Evolutionary conservation across 179 eudicot genomes (phyloP).

Genomic region (Beta lomatogona): DNA sequence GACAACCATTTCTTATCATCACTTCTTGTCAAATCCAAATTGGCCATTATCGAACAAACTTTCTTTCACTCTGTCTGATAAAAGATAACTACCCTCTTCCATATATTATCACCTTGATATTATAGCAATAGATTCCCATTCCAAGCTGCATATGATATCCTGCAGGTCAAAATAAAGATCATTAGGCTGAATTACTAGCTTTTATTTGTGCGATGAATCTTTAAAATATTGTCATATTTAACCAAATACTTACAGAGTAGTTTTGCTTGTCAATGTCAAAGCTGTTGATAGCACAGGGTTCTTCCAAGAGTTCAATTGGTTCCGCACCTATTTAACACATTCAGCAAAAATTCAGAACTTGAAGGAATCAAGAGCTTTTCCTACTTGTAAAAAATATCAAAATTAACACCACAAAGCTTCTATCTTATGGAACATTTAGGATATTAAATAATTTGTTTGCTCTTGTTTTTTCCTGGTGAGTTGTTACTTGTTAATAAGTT

Average conservation of each 20-base stretch:
- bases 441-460: too few relatives aligned
- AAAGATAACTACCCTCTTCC: too few relatives aligned
- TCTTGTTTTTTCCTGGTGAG: too few relatives aligned
- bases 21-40: too few relatives aligned
- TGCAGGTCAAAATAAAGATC: constrained; percentile 31
- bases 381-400: neutral
- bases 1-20: too few relatives aligned
- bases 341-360: constrained; percentile 1
- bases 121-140: constrained; percentile 87
- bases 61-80: too few relatives aligned
- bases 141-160: constrained; percentile 73
- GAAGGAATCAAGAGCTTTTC: neutral
- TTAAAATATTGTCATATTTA: neutral
- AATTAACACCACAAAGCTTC: neutral
- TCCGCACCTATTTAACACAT: constrained; percentile 49
- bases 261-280: constrained; percentile 85
- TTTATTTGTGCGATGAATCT: neutral
- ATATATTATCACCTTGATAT: constrained; percentile 53
- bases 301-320: constrained; percentile 78
- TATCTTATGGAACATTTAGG: too few relatives aligned
- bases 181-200: neutral
- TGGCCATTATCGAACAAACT: too few relatives aligned
- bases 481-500: too few relatives aligned
- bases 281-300: constrained; percentile 91
- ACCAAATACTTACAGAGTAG: constrained; percentile 56